A percentile compares a stretch with the other conserved stretches of the same genome.
Evolutionary conservation across 495 filamentous ascomycete species (phyloP).

Genomic region (Hypoxylon subgilvum): DNA sequence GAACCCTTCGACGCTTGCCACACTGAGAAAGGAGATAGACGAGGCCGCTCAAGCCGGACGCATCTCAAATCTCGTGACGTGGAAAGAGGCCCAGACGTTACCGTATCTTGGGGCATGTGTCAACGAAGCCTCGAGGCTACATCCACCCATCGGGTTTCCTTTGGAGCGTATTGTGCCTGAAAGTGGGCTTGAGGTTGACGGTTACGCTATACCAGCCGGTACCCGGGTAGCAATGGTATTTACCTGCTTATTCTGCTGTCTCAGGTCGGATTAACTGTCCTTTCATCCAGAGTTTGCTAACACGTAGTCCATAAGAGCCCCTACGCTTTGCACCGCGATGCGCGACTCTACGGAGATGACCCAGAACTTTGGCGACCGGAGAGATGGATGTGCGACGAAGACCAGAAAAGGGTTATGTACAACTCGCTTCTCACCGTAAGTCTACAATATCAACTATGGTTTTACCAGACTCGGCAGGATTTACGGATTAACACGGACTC

Average conservation of each 20-base stretch:
- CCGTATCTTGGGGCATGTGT: conserved; percentile 66
- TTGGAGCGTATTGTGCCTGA: conserved; percentile 64
- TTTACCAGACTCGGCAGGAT: too few species aligned
- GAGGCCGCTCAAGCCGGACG: conserved; percentile 8
- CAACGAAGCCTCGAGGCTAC: conserved; percentile 64
- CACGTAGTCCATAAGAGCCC: too few species aligned
- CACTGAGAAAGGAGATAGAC: conserved; percentile 37
- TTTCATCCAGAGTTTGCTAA: too few species aligned
- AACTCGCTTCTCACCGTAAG: conserved; percentile 43
- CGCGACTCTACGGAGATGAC: conserved; percentile 55
- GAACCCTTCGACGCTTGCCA: conserved; percentile 37
- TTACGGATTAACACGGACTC: not conserved
- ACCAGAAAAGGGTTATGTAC: conserved; percentile 31
- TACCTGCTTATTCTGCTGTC: too few species aligned
- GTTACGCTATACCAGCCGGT: conserved; percentile 59
- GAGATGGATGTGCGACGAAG: conserved; percentile 41
- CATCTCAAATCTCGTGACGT: conserved; percentile 23
- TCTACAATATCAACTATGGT: too few species aligned
- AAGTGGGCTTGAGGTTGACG: conserved; percentile 58
- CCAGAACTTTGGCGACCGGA: conserved; percentile 61
- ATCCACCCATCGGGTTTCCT: conserved; percentile 60
- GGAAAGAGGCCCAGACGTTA: conserved; percentile 40
- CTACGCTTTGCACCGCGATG: conserved; percentile 46
- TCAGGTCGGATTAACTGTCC: too few species aligned
- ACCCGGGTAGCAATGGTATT: conserved; percentile 42